Base-by-base conservation (phyloP, 2,329 filamentous ascomycete species). In the Sporothrix mexicana region DNA sequence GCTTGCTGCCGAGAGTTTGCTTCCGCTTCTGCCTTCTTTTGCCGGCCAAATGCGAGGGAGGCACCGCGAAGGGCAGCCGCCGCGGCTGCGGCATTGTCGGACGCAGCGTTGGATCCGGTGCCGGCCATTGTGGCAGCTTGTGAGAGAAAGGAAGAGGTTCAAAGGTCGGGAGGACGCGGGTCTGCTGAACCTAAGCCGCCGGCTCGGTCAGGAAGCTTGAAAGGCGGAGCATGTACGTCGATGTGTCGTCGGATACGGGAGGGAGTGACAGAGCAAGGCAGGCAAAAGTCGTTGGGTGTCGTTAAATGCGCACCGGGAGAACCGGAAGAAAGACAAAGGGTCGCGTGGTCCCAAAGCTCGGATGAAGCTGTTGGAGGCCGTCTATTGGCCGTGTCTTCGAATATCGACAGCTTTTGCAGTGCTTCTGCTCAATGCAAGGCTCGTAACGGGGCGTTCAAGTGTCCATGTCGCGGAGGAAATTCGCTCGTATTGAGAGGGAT, bases 1-100 rank as follows among this genome's bases (percentile, higher is more conserved):
- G 25, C 2, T 25, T 25, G 7, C 55, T 62, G 57, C 15, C 51
- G 62, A 23, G 61, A 17, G 41, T 66, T 47, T 23, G 51, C 41
- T 13, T 53, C 51, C n/a, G 36, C 61, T 20, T 51, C 49, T 5
- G 36, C 43, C 70, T 68, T 59, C 41, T 68, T 55, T 13, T 64
- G 49, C 66, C 83, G 84, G 75, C 83, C 81, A 74, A 89, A 90
- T 23, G 88, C 88, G 36, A 89, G 82, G 12, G 85, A 85, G 10
- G 88, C 88, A 70, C 88, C 88, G 73, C 82, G 84, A 72, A 89
- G 80, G 20, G 84, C 79, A 15, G 84, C 79, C 2, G 73, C 70
- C 25, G 70, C 47, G 17, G 73, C 73, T 6, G 78, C 78, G 78
- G 75, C 74, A 62, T 80, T 78, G 74, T 82, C 78, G 70, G 79